Base-by-base conservation (phyloP, 2,329 filamentous ascomycete species). In the Plectosphaerella cucumerina region DNA sequence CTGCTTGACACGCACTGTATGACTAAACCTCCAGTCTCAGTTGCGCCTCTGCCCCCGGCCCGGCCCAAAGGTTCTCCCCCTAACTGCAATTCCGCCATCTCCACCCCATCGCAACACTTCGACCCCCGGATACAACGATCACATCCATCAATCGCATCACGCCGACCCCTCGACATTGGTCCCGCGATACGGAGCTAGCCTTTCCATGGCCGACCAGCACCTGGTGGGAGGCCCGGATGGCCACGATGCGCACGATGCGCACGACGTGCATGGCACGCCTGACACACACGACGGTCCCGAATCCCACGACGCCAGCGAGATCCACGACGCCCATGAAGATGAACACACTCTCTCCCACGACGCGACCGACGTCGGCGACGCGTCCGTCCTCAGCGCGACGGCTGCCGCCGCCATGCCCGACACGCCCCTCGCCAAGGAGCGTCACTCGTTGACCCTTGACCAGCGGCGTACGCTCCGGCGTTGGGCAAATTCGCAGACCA, bases 361-460 rank as follows among this genome's bases (percentile, higher is more conserved):
- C 15, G 37, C 22, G 35, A 47, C 11, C 45, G 37, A 23, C 21
- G 23, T 43, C 47, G 39, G 42, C 21, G 47, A 48, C 37, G 50
- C 51, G 41, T 50, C 34, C 37, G 52, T 22, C 47, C 41, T 49
- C 14, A 50, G 45, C 11, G 45, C 14, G 14, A 22, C 49, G 6
- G 26, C 37, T 21, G 21, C 55, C 2, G 44, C 53, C 14, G 41
- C 41, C 42, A 10, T 31, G 26, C 26, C 26, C 26, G 49, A 42
- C 18, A 52, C 53, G 21, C 51, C 49, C 18, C 47, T 48, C 31
- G 22, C 65, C 17, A 72, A 69, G 53, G 80, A 84, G 64, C 78
- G 81, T 10, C 78, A 83, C 58, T 83, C 80, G 2, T 67, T 84
- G 49, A 83, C 81, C 20, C 78, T 84, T 52, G 80, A 84, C 60